Evolutionary conservation across 352 stramenopile species (phyloP).

Genomic region (Globisporangium recalcitrans): DNA sequence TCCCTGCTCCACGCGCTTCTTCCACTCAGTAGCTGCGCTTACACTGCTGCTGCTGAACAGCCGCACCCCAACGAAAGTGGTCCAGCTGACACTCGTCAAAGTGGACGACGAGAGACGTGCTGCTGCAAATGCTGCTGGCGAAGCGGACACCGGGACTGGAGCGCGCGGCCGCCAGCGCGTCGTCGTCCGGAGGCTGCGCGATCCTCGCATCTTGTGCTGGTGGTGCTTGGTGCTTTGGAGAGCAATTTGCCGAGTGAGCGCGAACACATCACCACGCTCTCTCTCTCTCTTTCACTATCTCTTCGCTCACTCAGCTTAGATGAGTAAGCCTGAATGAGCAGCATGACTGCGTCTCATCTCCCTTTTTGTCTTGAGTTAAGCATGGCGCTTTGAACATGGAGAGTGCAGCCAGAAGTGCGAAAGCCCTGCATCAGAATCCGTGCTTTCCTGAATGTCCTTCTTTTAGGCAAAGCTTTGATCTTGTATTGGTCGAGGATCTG

Average conservation of each 20-base stretch:
- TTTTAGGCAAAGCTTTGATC: too few relatives aligned
- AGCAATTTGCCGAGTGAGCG: constrained; percentile 5
- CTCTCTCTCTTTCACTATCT: background rate
- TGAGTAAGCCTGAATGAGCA: background rate
- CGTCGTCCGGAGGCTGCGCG: background rate
- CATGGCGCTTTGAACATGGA: background rate
- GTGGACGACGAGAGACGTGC: background rate
- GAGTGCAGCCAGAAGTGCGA: too few relatives aligned
- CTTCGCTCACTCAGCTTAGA: background rate
- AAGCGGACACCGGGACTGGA: background rate
- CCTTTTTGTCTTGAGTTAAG: background rate
- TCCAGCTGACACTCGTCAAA: background rate
- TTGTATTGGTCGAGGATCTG: too few relatives aligned
- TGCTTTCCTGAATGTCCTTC: too few relatives aligned
- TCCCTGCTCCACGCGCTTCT: constrained; percentile 25
- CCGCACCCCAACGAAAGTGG: background rate
- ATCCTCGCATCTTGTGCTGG: background rate
- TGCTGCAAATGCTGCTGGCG: background rate
- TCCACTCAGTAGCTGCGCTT: constrained; percentile 22
- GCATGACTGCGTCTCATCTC: background rate
- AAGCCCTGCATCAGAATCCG: too few relatives aligned
- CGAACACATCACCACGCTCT: background rate
- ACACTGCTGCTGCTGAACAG: background rate
- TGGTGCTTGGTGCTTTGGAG: background rate
- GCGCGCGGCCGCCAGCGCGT: background rate